A percentile compares a stretch with the other conserved stretches of the same genome.
Evolutionary conservation across 768 basidiomycete species (phyloP).

Genomic region (Boletellus ananiceps): DNA sequence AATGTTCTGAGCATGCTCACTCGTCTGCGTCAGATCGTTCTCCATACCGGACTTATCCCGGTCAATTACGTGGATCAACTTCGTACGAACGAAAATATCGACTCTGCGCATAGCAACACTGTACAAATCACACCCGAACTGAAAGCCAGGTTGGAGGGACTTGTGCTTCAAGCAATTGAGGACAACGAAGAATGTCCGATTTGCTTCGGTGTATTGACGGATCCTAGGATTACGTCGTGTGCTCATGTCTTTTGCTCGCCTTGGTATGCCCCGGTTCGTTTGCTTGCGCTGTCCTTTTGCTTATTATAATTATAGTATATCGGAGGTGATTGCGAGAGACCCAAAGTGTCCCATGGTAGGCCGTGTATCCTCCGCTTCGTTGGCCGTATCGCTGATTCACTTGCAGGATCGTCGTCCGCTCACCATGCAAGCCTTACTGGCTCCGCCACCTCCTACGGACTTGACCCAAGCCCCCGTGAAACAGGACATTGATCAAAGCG

Average conservation of each 20-base stretch:
- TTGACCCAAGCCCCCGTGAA: constrained; percentile 54
- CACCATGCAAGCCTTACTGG: constrained; percentile 50
- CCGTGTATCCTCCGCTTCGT: background rate
- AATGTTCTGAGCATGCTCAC: constrained; percentile 82
- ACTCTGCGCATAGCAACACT: constrained; percentile 15
- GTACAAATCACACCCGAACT: constrained; percentile 50
- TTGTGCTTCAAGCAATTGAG: constrained; percentile 65
- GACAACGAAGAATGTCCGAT: constrained; percentile 82
- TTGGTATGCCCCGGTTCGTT: constrained; percentile 43
- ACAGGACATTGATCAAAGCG: constrained; percentile 38
- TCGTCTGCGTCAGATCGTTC: constrained; percentile 74
- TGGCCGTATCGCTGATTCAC: background rate
- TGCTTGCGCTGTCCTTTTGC: background rate
- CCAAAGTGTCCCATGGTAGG: constrained; percentile 79
- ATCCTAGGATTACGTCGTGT: constrained; percentile 72
- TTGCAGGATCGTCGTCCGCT: constrained; percentile 67
- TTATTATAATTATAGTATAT: constrained; percentile 44
- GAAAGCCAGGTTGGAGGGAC: constrained; percentile 49
- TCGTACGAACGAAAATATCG: constrained; percentile 27
- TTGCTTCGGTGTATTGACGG: constrained; percentile 55
- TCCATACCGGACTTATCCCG: constrained; percentile 77
- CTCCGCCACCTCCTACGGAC: constrained; percentile 62
- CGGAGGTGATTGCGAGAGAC: constrained; percentile 64
- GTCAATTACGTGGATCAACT: constrained; percentile 65
- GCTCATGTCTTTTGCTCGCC: constrained; percentile 66